Base-by-base conservation (phyloP, 257 asterid genomes). In the Plantago ovata region DNA sequence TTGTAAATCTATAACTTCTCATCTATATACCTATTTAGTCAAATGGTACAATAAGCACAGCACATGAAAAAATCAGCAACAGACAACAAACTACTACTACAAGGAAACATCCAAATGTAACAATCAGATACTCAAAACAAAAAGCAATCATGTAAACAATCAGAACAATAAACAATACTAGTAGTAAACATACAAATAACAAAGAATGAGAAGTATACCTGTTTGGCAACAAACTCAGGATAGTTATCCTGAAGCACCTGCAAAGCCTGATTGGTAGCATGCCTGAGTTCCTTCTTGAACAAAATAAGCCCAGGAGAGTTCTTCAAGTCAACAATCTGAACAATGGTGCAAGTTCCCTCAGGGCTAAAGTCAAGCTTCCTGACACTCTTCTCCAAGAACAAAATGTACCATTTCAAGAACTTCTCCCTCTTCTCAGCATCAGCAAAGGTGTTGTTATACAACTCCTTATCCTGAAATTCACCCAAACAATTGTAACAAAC, bases 171-270 rank as follows among this genome's bases (percentile, higher is more conserved):
- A 28, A 28, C 36, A 28, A 28, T 28, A 8, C 36, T 3, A 28
- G 36, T 3, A 28, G 36, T 28, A 28, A 28, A 28, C 36, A 28
- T 6, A 28, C 7, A 0, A 28, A 28, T 8, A 28, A 28, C 19
- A 44, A 4, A 10, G 38, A 19, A 11, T 20, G 12, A 4, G 38
- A 56, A 38, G 5, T 68, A 28, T 28, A 92, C 98, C 98, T 92
- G 98, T 64, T 80, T 87, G 66, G 96, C 98, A 56, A 87, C 96
- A 62, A 92, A 92, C 68, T 92, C 98, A 42, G 98, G 98, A 40
- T 87, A 92, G 28, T 92, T 92, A 61, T 92, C 98, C 78, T 92
- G 98, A 58, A 92, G 90, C 32, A 92, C 64, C 45, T 87, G 85
- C 54, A 92, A 84, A 36, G 96, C 98, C 65, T 89, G 95, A 23